Evolutionary conservation across 2,329 filamentous ascomycete genomes (phyloP).

Genomic region (Curvularia hawaiiensis): DNA sequence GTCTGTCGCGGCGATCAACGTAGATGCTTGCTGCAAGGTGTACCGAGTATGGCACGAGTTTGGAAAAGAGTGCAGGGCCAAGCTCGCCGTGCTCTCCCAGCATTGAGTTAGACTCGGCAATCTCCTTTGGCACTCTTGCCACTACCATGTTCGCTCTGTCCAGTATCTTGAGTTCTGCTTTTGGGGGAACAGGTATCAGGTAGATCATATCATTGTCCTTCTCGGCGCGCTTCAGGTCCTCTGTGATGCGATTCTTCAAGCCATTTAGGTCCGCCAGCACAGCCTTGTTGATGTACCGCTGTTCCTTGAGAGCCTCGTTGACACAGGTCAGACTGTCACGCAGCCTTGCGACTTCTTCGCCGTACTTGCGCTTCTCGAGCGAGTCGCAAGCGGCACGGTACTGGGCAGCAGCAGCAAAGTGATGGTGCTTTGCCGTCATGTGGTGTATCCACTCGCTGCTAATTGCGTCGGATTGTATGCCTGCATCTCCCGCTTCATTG

Average conservation of each 20-base stretch:
- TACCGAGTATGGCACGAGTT: conserved; percentile 92
- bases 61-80: conserved; percentile 83
- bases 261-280: conserved; percentile 83
- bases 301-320: conserved; percentile 84
- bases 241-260: conserved; percentile 79
- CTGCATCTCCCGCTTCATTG: conserved; percentile 79
- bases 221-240: conserved; percentile 89
- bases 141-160: conserved; percentile 90
- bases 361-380: conserved; percentile 91
- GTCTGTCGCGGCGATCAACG: conserved; percentile 85
- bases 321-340: conserved; percentile 82
- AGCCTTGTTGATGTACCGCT: conserved; percentile 77
- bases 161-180: conserved; percentile 83
- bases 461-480: conserved; percentile 85
- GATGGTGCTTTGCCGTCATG: conserved; percentile 94
- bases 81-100: conserved; percentile 81
- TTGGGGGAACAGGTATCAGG: conserved; percentile 82
- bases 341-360: conserved; percentile 89
- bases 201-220: conserved; percentile 98
- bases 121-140: conserved; percentile 77
- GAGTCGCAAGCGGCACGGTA: conserved; percentile 90
- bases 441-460: conserved; percentile 98
- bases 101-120: conserved; percentile 78
- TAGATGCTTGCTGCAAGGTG: conserved; percentile 96
- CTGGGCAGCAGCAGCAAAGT: conserved; percentile 94